Percentiles rank a stretch among this genome's conserved stretches.
Evolutionary conservation across 2,329 filamentous ascomycete genomes (phyloP).

Genomic region (Neofusicoccum laricinum): DNA sequence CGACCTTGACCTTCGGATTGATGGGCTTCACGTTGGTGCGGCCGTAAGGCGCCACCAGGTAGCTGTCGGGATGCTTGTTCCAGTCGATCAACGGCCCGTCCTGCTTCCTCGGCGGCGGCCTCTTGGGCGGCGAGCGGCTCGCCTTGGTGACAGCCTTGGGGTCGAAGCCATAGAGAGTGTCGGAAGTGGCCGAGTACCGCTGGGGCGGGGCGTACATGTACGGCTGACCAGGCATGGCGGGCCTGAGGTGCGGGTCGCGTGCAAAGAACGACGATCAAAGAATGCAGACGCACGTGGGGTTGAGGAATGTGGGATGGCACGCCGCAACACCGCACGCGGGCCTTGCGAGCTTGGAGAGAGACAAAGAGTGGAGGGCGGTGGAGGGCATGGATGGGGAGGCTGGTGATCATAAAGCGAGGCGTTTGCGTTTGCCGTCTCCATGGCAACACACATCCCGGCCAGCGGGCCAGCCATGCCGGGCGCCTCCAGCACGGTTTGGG

Average conservation of each 20-base stretch:
- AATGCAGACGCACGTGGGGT: neutral
- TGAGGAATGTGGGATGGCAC: neutral
- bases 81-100: constrained; percentile 77
- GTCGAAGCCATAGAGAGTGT: constrained; percentile 65
- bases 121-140: constrained; percentile 61
- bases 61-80: constrained; percentile 80
- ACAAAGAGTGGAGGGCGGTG: neutral
- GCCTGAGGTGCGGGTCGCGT: neutral
- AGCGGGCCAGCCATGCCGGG: constrained; percentile 3
- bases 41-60: constrained; percentile 62
- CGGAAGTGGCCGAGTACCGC: constrained; percentile 51
- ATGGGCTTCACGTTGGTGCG: constrained; percentile 63
- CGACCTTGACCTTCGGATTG: constrained; percentile 65
- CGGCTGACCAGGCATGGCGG: constrained; percentile 55
- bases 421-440: neutral
- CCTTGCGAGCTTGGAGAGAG: neutral
- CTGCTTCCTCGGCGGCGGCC: constrained; percentile 54
- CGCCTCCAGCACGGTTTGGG: neutral
- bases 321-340: neutral
- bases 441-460: constrained; percentile 1
- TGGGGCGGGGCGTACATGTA: constrained; percentile 66
- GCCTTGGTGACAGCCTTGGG: constrained; percentile 82
- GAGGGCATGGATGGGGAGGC: constrained; percentile 1
- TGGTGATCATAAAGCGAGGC: constrained; percentile 6
- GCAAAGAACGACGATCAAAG: constrained; percentile 28